Evolutionary conservation across 768 basidiomycete genomes (phyloP).

Genomic region (Crassisporium funariophilum): DNA sequence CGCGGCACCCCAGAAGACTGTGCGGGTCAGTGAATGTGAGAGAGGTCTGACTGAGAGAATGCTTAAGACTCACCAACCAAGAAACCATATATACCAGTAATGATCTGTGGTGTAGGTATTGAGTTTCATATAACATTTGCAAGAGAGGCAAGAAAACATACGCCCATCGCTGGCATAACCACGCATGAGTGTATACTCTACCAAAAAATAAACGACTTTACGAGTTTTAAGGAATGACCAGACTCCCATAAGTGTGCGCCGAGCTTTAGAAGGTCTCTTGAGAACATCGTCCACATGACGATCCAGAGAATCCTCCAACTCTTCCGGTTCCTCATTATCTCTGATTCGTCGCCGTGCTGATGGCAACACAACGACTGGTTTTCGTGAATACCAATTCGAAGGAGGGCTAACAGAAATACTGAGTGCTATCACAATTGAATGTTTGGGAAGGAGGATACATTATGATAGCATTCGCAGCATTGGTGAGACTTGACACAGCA

Average conservation of each 20-base stretch:
- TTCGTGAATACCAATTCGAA: slow-evolving; percentile 66
- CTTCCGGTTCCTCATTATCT: slow-evolving; percentile 30
- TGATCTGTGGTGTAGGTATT: slow-evolving; percentile 37
- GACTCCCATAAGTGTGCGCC: slow-evolving; percentile 65
- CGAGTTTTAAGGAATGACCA: slow-evolving; percentile 88
- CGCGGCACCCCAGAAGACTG: slow-evolving; percentile 86
- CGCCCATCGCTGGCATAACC: slow-evolving; percentile 64
- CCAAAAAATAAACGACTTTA: slow-evolving; percentile 33
- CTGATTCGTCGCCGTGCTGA: slow-evolving; percentile 35
- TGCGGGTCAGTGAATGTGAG: slow-evolving; percentile 3
- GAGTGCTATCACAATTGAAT: slow-evolving; percentile 4
- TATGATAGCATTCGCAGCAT: slow-evolving; percentile 78
- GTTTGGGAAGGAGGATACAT: slow-evolving; percentile 42
- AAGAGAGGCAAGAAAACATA: slow-evolving; percentile 33
- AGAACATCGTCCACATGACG: slow-evolving; percentile 80
- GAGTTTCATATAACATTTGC: slow-evolving; percentile 1
- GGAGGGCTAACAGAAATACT: slow-evolving; percentile 53
- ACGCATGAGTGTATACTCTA: not conserved
- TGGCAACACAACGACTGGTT: slow-evolving; percentile 65
- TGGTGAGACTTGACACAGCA: slow-evolving; percentile 73
- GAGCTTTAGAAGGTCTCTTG: slow-evolving; percentile 56
- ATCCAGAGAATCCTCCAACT: slow-evolving; percentile 56
- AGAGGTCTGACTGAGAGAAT: not conserved
- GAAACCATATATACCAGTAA: slow-evolving; percentile 78
- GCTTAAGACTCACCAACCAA: slow-evolving; percentile 51